Evolutionary conservation across 176 grass and related monocot genomes (phyloP).

Genomic region (Paspalum vaginatum): DNA sequence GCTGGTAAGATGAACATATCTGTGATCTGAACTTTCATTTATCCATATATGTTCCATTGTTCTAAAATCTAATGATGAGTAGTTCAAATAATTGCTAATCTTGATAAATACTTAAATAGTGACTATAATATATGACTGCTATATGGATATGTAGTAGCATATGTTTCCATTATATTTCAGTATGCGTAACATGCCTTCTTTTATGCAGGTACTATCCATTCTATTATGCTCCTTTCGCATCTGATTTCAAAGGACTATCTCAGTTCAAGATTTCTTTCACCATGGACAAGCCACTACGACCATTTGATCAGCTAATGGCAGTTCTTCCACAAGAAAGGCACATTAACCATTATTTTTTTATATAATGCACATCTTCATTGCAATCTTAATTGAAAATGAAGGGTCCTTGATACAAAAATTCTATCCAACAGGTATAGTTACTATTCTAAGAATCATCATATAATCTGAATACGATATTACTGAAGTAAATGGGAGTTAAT

Average conservation of each 20-base stretch:
- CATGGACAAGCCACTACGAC: constrained; percentile 44
- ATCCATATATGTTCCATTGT: neutral
- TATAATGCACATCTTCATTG: neutral
- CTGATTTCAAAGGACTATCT: constrained; percentile 59
- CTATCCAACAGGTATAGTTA: constrained; percentile 53
- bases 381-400: neutral
- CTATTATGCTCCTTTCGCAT: constrained; percentile 58
- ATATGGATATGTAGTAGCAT: neutral
- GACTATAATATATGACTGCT: neutral
- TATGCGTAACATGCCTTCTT: neutral
- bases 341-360: neutral
- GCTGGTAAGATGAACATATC: constrained; percentile 46
- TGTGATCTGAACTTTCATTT: neutral
- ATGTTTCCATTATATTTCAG: neutral
- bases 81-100: neutral
- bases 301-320: constrained; percentile 76
- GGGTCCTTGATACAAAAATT: constrained; percentile 48
- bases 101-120: constrained; percentile 12
- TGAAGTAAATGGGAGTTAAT: constrained; percentile 5
- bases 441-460: neutral
- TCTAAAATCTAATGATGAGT: neutral
- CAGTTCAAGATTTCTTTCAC: constrained; percentile 50
- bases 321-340: constrained; percentile 54
- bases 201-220: constrained; percentile 64
- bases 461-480: neutral